phyloP scores from a whole-genome alignment of 2,329 filamentous ascomycete species.

The Colletotrichum sp. region DNA sequence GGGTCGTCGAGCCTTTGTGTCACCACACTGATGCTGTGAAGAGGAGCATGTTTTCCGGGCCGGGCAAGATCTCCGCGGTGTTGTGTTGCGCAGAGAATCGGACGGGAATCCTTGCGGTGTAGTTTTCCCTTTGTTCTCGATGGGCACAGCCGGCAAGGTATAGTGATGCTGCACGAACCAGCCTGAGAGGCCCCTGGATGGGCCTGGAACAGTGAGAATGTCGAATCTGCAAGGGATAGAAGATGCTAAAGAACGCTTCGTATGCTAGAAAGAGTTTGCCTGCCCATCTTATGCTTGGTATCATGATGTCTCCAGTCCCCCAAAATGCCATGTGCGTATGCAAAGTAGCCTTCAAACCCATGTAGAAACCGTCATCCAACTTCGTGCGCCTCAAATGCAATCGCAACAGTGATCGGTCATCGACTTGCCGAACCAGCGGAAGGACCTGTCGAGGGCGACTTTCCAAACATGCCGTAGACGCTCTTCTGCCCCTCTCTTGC shows the following conservation, averaged over 20 bases:
- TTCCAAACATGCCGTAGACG: slow-evolving; percentile 57
- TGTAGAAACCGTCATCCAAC: neutral
- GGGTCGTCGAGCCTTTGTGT: neutral
- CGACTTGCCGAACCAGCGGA: neutral
- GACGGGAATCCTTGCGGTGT: neutral
- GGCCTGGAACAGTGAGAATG: neutral
- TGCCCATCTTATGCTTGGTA: neutral
- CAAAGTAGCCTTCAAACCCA: neutral
- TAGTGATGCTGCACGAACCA: neutral
- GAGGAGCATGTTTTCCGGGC: neutral
- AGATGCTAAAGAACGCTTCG: neutral
- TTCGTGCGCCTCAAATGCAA: neutral
- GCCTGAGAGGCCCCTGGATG: neutral
- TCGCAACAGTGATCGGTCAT: neutral
- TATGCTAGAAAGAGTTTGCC: neutral
- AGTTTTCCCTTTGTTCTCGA: neutral
- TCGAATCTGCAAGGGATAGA: neutral
- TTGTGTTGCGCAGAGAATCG: neutral
- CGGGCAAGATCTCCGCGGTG: neutral
- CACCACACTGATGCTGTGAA: neutral
- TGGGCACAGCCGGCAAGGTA: neutral
- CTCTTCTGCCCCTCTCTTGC: slow-evolving; percentile 67
- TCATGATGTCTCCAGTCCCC: neutral
- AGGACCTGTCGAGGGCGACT: neutral
- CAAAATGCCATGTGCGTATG: neutral